Base-by-base conservation (phyloP, 1,284 basidiomycete genomes). In the Boletus sp. region DNA sequence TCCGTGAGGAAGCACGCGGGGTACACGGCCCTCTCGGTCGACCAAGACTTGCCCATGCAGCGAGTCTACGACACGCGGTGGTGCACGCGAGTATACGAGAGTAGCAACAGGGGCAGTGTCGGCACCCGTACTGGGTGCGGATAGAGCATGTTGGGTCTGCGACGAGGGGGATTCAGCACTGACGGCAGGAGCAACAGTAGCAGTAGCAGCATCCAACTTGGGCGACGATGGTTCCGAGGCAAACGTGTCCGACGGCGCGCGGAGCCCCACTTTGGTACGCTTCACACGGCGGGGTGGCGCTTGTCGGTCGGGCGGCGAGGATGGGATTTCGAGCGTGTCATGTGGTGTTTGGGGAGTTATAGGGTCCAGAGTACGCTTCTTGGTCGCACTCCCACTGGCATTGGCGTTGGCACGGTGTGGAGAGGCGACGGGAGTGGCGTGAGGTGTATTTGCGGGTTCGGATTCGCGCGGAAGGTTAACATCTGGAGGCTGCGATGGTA, bases 1-100 rank as follows among this genome's bases (percentile, higher is more conserved):
- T 1, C 10, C 16, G 6, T 3, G 29, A 39, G 41, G 17, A 19
- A 49, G 3, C 13, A 30, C 9, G 7, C 41, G 51, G 2, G 53
- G 64, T 2, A 58, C 46, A 36, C 29, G 52, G 3, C 65, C 64
- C 6, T 41, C 47, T 40, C 39, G 49, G 41, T 65, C 56, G 3
- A 61, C 59, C 29, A 67, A 43, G 1, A 54, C 48, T 35, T 45
- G 50, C 0, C 60, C 57, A 3, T 42, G 49, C 2, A 61, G 10
- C 8, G 52, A 54, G 6, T 66, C 38, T 17, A 60, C 56, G 4
- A 65, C 1, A 14, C 58, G 62, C 2, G 65, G 65, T 2, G 61
- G 60, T 3, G 56, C 57, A 20, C 50, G 57, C 10, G 45, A 37
- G 12, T 41, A 29, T 19, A 39, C 22, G 14, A 41, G 1, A 17